Conservation (phyloP, 148 eudicot genomes). For the Camellia sinensis region DNA sequence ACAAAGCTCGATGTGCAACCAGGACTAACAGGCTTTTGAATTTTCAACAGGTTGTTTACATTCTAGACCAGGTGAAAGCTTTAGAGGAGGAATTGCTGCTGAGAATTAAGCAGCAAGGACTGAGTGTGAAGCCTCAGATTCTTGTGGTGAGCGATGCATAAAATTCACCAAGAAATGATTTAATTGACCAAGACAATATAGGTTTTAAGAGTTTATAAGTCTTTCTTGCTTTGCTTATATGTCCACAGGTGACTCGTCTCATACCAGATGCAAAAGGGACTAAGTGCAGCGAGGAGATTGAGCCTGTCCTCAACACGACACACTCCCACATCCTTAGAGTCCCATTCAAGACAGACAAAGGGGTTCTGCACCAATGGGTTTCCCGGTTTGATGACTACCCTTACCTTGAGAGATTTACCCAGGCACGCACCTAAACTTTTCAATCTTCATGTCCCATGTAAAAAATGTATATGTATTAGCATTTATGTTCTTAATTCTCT, state of each 20-base stretch:
- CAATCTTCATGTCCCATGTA: neutral
- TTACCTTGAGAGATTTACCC: slow-evolving; percentile 47
- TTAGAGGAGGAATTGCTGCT: slow-evolving; percentile 56
- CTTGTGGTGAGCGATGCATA: slow-evolving; percentile 44
- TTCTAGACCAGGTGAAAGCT: slow-evolving; percentile 68
- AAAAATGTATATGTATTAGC: no score
- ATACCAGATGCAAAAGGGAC: slow-evolving; percentile 66
- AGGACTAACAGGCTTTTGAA: neutral
- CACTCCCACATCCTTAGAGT: slow-evolving; percentile 59
- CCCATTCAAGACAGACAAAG: slow-evolving; percentile 50
- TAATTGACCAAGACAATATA: neutral
- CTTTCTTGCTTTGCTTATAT: neutral
- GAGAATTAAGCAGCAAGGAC: slow-evolving; percentile 57
- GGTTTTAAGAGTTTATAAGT: neutral
- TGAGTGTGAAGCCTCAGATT: slow-evolving; percentile 58
- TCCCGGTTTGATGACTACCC: slow-evolving; percentile 66
- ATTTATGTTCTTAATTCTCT: neutral
- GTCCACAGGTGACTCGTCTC: slow-evolving; percentile 49
- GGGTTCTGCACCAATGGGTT: slow-evolving; percentile 54
- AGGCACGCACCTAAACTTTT: slow-evolving; percentile 29
- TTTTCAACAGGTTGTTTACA: slow-evolving; percentile 55
- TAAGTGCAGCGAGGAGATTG: slow-evolving; percentile 57
- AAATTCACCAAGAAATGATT: neutral
- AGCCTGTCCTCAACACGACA: slow-evolving; percentile 44
- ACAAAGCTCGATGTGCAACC: neutral